Evolutionary conservation across 2,329 filamentous ascomycete species (phyloP).

Genomic region (Fusarium agapanthi): DNA sequence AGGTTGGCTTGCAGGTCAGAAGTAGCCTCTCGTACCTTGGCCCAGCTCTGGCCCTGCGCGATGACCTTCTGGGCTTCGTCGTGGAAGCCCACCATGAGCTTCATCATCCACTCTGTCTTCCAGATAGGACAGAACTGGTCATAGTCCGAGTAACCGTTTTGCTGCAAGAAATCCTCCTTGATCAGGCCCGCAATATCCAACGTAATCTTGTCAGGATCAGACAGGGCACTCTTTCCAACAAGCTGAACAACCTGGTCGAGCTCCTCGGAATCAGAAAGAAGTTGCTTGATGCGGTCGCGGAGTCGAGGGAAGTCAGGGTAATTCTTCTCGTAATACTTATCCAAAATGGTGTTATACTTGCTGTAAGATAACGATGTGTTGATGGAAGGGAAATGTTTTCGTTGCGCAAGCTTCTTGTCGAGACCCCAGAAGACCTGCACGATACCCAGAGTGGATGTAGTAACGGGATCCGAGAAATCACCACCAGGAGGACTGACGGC

Average conservation of each 20-base stretch:
- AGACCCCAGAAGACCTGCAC: constrained; percentile 99
- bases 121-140: constrained; percentile 99
- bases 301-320: constrained; percentile 93
- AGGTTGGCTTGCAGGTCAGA: constrained; percentile 85
- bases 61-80: constrained; percentile 97
- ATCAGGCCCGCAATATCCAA: constrained; percentile 89
- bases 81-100: constrained; percentile 97
- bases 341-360: constrained; percentile 90
- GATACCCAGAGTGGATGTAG: constrained; percentile 90
- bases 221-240: constrained; percentile 95
- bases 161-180: constrained; percentile 99
- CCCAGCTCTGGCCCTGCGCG: constrained; percentile 89
- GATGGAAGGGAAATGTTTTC: constrained; percentile 99
- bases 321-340: constrained; percentile 94
- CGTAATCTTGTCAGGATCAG: constrained; percentile 97
- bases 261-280: constrained; percentile 94
- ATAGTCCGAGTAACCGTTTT: constrained; percentile 99
- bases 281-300: constrained; percentile 90
- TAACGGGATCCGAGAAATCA: constrained; percentile 99
- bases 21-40: constrained; percentile 91
- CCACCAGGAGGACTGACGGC: constrained; percentile 97
- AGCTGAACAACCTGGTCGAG: constrained; percentile 98
- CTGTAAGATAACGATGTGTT: constrained; percentile 95
- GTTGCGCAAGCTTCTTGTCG: constrained; percentile 98
- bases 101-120: constrained; percentile 99